These are phyloP conservation scores for Colletotrichum musae DNA, from an alignment of 2,329 filamentous ascomycete genomes.

Conservation along the genomic window DNA sequence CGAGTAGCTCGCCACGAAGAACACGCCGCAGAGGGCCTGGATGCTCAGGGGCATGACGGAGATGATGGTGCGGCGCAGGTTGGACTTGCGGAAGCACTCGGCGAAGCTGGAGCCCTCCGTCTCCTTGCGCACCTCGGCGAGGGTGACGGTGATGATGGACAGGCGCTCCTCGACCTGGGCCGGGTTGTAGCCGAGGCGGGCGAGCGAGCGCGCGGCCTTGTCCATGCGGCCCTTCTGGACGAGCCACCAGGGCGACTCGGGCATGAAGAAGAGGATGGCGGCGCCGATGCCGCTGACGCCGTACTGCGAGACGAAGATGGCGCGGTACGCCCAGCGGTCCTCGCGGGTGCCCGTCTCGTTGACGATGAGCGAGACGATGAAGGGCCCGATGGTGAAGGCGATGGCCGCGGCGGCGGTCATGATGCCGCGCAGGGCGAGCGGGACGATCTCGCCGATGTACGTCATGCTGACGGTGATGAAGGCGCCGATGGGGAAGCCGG, in stretches of 20 bases:
- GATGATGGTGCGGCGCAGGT: conserved; percentile 57
- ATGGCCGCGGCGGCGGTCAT: conserved; percentile 48
- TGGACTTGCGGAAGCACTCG: conserved; percentile 57
- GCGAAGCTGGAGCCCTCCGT: conserved; percentile 54
- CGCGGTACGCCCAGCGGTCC: conserved; percentile 51
- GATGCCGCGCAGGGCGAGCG: conserved; percentile 48
- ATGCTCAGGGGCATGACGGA: conserved; percentile 54
- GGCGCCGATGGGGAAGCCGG: conserved; percentile 54
- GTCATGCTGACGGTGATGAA: conserved; percentile 47
- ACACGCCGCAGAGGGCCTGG: conserved; percentile 52
- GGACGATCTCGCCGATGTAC: conserved; percentile 51
- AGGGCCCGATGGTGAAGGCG: conserved; percentile 46
- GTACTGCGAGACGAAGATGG: conserved; percentile 40
- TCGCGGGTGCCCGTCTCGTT: conserved; percentile 47
- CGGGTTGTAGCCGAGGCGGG: conserved; percentile 48
- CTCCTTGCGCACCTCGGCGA: conserved; percentile 52
- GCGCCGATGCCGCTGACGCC: conserved; percentile 36
- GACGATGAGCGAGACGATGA: conserved; percentile 50
- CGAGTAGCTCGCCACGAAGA: conserved; percentile 54
- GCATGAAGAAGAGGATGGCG: conserved; percentile 47
- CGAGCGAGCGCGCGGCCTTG: conserved; percentile 44
- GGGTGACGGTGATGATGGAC: conserved; percentile 48
- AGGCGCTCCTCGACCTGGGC: conserved; percentile 49
- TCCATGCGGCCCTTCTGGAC: conserved; percentile 47
- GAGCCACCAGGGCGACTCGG: conserved; percentile 61